Percentiles rank a stretch among this genome's conserved stretches.
Evolutionary conservation across 495 filamentous ascomycete genomes (phyloP).

Genomic region (Halenospora varia): DNA sequence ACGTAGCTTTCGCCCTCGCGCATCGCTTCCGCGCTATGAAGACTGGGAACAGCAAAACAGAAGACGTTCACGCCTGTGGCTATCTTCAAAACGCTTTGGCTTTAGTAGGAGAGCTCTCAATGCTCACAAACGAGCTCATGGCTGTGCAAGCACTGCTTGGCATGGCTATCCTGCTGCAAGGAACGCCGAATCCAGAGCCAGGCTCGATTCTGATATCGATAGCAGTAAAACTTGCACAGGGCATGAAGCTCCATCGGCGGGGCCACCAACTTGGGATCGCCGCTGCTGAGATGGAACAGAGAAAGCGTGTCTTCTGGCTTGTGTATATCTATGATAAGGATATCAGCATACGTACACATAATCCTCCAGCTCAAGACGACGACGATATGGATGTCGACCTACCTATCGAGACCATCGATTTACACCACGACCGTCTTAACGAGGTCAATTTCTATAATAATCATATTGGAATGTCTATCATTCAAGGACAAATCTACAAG

Average conservation of each 20-base stretch:
- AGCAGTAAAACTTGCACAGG: slow-evolving; percentile 87
- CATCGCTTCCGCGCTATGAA: slow-evolving; percentile 2
- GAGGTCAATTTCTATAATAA: slow-evolving; percentile 89
- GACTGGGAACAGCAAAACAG: slow-evolving; percentile 2
- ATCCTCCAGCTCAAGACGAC: slow-evolving; percentile 91
- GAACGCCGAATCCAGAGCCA: slow-evolving; percentile 92
- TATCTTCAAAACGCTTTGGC: slow-evolving; percentile 95
- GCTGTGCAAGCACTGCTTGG: slow-evolving; percentile 87
- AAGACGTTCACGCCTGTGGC: slow-evolving; percentile 56
- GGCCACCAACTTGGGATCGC: slow-evolving; percentile 85
- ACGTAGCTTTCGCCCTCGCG: slow-evolving; percentile 2
- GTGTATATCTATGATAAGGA: slow-evolving; percentile 93
- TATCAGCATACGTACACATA: slow-evolving; percentile 83
- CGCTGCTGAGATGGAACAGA: slow-evolving; percentile 85
- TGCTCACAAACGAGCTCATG: slow-evolving; percentile 27
- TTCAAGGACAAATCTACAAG: slow-evolving; percentile 91
- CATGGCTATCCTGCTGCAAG: slow-evolving; percentile 92
- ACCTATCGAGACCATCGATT: slow-evolving; percentile 78
- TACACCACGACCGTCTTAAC: slow-evolving; percentile 84
- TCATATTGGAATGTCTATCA: slow-evolving; percentile 82
- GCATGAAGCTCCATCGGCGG: slow-evolving; percentile 88
- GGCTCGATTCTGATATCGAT: slow-evolving; percentile 88
- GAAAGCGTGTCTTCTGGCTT: slow-evolving; percentile 96
- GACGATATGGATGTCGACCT: slow-evolving; percentile 98
- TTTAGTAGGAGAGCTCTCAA: slow-evolving; percentile 43